Evolutionary conservation across 2,329 filamentous ascomycete species (phyloP), one percentile per base, ranked within the genome.

Genomic region (Allantophomopsis cytisporea): DNA sequence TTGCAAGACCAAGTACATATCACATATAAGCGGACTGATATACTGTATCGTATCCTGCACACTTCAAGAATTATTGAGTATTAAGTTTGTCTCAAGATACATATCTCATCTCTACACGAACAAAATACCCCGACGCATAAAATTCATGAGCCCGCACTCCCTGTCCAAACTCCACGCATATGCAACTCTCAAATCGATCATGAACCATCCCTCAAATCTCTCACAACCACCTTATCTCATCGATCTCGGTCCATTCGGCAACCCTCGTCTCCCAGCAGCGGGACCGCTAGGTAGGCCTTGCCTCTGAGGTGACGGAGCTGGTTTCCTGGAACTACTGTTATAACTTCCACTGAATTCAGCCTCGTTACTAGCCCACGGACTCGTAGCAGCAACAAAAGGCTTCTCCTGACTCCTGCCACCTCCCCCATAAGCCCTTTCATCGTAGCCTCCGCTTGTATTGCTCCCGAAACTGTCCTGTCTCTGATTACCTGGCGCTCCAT

Each of bases 231-330:
- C 17, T 21, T 36, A 52, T 43, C 49, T 47, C 42, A 40, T 42
- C 14, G 47, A 48, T 39, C 50, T 42, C 8, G 50, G 50, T 32
- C 50, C 50, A 41, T 39, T 46, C 11, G 50, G 50, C 28, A 53
- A 38, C 15, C 50, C 50, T 31, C 43, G 46, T 10, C 45, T 50
- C 39, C 43, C 43, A 17, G 35, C 43, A 39, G 23, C 23, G 5
- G 67, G 65, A n/a, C 65, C 65, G 41, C 59, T 62, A 2, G 67
- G 65, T 39, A 70, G 47, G 12, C 68, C 67, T 41, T 41, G 43
- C 10, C 31, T 34, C 31, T 34, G 31, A 34, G 31, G 31, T 2
- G 13, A 18, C 3, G 16, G 16, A 38, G 55, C 52, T 12, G 57
- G 52, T 17, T 53, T 55, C 7, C 60, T 52, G 15, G 58, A 54